Evolutionary conservation across 305 asterid genomes (phyloP), one percentile per base, ranked within the genome.

Genomic region (Fraxinus greggii): DNA sequence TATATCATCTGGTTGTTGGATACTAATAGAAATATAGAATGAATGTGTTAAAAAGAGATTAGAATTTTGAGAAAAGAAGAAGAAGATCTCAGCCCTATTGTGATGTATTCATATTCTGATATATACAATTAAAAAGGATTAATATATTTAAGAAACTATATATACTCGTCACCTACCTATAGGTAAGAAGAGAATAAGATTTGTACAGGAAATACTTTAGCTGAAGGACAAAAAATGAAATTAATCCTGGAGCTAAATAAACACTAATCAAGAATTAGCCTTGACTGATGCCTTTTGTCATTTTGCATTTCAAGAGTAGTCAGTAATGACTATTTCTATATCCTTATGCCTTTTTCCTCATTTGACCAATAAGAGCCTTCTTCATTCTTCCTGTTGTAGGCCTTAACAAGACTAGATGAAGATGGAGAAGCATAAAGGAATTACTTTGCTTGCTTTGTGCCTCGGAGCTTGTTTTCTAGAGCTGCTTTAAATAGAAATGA

Each of bases 321-420:
- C 80, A 77, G 42, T 70, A 70, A 31, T 70, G 75, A 32, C 10
- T 74, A 63, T 82, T 31, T 80, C 21, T 83, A 51, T 84, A 54
- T 87, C 79, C 48, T 65, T 78, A 35, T 80, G 81, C 82, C 79
- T 80, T 38, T 81, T 77, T 84, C 81, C 81, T 78, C 75, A 76
- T 80, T 84, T 88, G 86, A 85, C 88, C 77, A 81, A 87, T 86
- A 83, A 81, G 83, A 86, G 88, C 86, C 87, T 83, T 76, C 88
- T 88, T 90, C 93, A 72, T 81, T 90, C 86, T 93, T 88, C 90
- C 86, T 90, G 83, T 90, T 95, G 97, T 93, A 92, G 97, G 98
- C 89, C 79, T 80, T 87, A 93, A 88, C 92, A 85, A 91, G 94
- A 95, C 97, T 92, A 95, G 97, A 89, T 95, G 97, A 93, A 92